Conservation (phyloP, 2,329 filamentous ascomycete genomes). For the Ophiosphaerella korrae region DNA sequence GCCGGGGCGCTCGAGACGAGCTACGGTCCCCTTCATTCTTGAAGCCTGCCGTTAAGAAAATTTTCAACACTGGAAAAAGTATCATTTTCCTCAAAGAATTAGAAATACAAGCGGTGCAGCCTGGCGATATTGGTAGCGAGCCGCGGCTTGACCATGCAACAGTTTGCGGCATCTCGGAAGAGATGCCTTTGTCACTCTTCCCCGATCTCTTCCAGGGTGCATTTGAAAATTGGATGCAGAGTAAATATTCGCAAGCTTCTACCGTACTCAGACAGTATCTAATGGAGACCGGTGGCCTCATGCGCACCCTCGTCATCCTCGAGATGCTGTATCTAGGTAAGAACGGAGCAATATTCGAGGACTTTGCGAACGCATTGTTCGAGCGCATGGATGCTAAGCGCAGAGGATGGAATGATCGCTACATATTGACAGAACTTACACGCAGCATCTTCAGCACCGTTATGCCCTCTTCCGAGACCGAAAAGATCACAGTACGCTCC, state of each 20-base stretch:
- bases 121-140: constrained; percentile 17
- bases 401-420: constrained; percentile 77
- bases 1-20: constrained; percentile 62
- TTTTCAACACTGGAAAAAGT: constrained; percentile 88
- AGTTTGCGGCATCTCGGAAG: constrained; percentile 55
- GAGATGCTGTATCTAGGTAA: constrained; percentile 76
- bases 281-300: constrained; percentile 71
- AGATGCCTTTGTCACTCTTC: constrained; percentile 66
- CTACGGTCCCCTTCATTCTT: constrained; percentile 78
- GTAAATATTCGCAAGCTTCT: constrained; percentile 73
- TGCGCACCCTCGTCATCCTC: constrained; percentile 67
- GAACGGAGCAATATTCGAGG: constrained; percentile 70
- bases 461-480: constrained; percentile 58
- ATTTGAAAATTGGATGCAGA: constrained; percentile 77
- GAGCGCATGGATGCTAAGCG: constrained; percentile 69
- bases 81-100: constrained; percentile 81
- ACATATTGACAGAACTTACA: constrained; percentile 76
- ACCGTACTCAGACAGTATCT: constrained; percentile 68
- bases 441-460: constrained; percentile 69
- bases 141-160: constrained; percentile 60
- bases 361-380: constrained; percentile 73
- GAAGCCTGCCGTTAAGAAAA: constrained; percentile 68
- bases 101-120: constrained; percentile 54
- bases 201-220: constrained; percentile 73
- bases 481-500: constrained; percentile 66